These are phyloP conservation scores for Exophiala spinifera DNA, from an alignment of 2,329 filamentous ascomycete genomes.

Conservation along the genomic window DNA sequence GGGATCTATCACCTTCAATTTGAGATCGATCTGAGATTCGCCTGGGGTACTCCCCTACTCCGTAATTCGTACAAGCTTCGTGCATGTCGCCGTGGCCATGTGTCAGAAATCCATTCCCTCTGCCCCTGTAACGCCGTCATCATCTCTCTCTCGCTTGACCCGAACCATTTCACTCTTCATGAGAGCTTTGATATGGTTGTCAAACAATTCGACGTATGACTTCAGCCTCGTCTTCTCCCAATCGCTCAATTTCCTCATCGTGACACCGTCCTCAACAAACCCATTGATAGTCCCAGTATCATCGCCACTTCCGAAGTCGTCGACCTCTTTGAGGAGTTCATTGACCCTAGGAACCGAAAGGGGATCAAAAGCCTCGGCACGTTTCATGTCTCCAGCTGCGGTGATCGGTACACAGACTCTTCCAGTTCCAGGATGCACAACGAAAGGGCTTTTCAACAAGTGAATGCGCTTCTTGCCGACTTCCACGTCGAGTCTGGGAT, in stretches of 20 bases:
- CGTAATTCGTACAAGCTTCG: neutral
- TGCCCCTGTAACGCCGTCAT: slow-evolving; percentile 42
- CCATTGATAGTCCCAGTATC: slow-evolving; percentile 40
- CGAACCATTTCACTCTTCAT: slow-evolving; percentile 66
- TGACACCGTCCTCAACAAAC: slow-evolving; percentile 34
- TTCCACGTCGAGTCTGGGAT: slow-evolving; percentile 92
- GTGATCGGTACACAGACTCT: slow-evolving; percentile 96
- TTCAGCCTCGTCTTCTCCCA: slow-evolving; percentile 97
- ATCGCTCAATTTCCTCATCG: slow-evolving; percentile 60
- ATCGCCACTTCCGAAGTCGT: slow-evolving; percentile 63
- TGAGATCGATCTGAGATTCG: no score
- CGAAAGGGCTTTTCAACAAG: slow-evolving; percentile 94
- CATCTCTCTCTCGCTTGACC: slow-evolving; percentile 51
- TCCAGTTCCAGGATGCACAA: slow-evolving; percentile 91
- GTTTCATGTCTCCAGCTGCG: slow-evolving; percentile 40
- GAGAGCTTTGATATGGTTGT: slow-evolving; percentile 71
- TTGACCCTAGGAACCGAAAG: slow-evolving; percentile 85
- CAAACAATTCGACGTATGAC: slow-evolving; percentile 88
- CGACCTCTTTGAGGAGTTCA: slow-evolving; percentile 77
- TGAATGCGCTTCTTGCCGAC: slow-evolving; percentile 98
- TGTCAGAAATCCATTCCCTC: slow-evolving; percentile 65
- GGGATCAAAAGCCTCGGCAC: slow-evolving; percentile 80
- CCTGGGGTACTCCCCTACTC: no score
- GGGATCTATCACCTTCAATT: no score
- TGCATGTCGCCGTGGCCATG: neutral